These are phyloP conservation scores for Schizophyllum amplum DNA, from an alignment of 1,284 basidiomycete genomes.

Conservation along the genomic window DNA sequence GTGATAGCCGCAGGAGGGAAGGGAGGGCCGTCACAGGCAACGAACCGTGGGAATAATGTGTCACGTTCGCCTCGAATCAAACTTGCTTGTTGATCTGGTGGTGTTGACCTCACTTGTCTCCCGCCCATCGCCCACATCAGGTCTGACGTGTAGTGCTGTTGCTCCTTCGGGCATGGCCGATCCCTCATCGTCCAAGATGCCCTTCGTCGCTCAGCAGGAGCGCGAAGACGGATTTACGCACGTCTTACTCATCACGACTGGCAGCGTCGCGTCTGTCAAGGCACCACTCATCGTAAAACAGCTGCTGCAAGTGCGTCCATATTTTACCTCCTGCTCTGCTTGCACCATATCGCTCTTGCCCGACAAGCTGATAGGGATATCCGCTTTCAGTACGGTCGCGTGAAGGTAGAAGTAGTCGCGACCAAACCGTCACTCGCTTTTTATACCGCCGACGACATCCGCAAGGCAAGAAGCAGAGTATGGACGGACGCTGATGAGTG, in stretches of 20 bases:
- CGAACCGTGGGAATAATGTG: too few relatives aligned
- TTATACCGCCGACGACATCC: conserved; percentile 53
- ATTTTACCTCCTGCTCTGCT: neutral
- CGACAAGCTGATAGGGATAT: neutral
- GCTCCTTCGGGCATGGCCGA: too few relatives aligned
- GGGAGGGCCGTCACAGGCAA: too few relatives aligned
- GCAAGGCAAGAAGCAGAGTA: conserved; percentile 50
- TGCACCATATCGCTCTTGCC: neutral
- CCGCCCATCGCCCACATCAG: too few relatives aligned
- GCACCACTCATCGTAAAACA: conserved; percentile 81
- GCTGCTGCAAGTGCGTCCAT: conserved; percentile 54
- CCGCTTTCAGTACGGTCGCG: conserved; percentile 50
- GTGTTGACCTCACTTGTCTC: too few relatives aligned
- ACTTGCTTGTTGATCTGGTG: too few relatives aligned
- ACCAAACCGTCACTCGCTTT: conserved; percentile 78
- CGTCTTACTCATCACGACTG: conserved; percentile 81
- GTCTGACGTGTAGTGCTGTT: too few relatives aligned
- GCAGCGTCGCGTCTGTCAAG: conserved; percentile 93
- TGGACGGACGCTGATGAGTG: conserved; percentile 95
- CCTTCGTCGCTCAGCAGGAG: conserved; percentile 38
- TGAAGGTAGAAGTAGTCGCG: conserved; percentile 80
- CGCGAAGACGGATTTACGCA: conserved; percentile 44
- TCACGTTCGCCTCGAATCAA: too few relatives aligned
- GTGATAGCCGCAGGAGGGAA: too few relatives aligned
- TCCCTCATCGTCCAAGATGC: conserved; percentile 4